Percentiles rank a stretch among this genome's conserved stretches.
These are phyloP conservation scores for Garcia nutans DNA, from an alignment of 345 rosid genomes.

Conservation along the genomic window DNA sequence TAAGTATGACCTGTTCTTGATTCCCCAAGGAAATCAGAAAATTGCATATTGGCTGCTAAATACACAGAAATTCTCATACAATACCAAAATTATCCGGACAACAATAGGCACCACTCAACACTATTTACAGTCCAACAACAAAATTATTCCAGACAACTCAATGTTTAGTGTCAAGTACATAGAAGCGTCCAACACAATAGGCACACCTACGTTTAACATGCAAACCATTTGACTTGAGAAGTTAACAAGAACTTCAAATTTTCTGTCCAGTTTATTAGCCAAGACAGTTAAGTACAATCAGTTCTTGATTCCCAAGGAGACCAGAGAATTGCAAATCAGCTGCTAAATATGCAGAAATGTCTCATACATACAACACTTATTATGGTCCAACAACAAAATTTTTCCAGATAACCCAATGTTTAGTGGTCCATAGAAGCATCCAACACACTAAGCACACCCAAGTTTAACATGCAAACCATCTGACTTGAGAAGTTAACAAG, in stretches of 20 bases:
- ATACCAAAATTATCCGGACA: background rate
- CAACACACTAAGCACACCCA: background rate
- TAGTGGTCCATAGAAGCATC: background rate
- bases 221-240: background rate
- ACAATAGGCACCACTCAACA: too few species aligned
- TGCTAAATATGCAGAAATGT: background rate
- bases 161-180: background rate
- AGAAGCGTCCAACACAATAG: background rate
- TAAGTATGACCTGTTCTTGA: too few species aligned
- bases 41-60: background rate
- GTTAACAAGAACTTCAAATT: background rate
- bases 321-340: background rate
- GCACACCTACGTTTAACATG: background rate
- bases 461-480: background rate
- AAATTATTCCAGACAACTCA: background rate
- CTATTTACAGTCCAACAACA: background rate
- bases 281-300: background rate
- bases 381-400: background rate
- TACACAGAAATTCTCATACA: background rate
- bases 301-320: background rate
- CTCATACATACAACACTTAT: background rate
- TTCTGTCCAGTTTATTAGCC: background rate
- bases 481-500: constrained; percentile 6
- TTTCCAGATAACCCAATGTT: background rate
- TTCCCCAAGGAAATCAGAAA: background rate